Evolutionary conservation across 164 flowering plant species (phyloP).

Genomic region (Houttuynia cordata): DNA sequence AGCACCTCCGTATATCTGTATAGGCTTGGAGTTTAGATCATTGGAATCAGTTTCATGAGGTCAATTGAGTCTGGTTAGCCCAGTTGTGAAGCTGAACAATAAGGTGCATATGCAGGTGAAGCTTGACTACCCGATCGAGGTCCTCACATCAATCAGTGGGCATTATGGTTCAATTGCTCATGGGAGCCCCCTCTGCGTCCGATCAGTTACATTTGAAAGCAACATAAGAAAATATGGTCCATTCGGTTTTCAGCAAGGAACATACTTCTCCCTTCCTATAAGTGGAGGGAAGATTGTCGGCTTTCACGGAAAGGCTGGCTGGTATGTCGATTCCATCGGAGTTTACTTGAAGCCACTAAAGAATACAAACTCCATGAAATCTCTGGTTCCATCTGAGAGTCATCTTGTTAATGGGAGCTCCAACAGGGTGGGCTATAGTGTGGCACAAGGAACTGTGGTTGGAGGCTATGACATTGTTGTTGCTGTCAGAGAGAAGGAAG

Average conservation of each 20-base stretch:
- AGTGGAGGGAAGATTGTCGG: slow-evolving; percentile 56
- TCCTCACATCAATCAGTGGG: slow-evolving; percentile 49
- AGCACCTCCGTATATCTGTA: too few relatives aligned
- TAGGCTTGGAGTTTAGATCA: too few relatives aligned
- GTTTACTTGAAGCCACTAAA: slow-evolving; percentile 39
- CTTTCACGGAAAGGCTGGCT: slow-evolving; percentile 56
- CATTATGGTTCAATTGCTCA: slow-evolving; percentile 35
- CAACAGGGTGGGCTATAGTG: slow-evolving; percentile 24
- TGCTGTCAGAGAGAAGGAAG: slow-evolving; percentile 41
- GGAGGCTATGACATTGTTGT: slow-evolving; percentile 37
- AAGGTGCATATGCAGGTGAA: slow-evolving; percentile 31
- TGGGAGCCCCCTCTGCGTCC: slow-evolving; percentile 29
- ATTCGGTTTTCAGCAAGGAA: slow-evolving; percentile 54
- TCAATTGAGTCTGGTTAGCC: not conserved
- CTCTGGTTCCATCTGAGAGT: slow-evolving; percentile 15
- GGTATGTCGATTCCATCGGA: slow-evolving; percentile 64
- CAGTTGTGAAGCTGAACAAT: not conserved
- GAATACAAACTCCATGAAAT: slow-evolving; percentile 15
- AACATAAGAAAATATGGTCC: slow-evolving; percentile 64
- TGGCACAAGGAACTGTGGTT: slow-evolving; percentile 48
- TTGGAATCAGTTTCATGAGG: too few relatives aligned
- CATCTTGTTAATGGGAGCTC: slow-evolving; percentile 8
- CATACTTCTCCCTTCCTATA: slow-evolving; percentile 35
- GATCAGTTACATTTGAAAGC: slow-evolving; percentile 53
- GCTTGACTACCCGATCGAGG: slow-evolving; percentile 63